Percentiles rank a stretch among this genome's conserved stretches.
Evolutionary conservation across 805 yeast species (phyloP).

Genomic region (Hanseniaspora nectarophila): DNA sequence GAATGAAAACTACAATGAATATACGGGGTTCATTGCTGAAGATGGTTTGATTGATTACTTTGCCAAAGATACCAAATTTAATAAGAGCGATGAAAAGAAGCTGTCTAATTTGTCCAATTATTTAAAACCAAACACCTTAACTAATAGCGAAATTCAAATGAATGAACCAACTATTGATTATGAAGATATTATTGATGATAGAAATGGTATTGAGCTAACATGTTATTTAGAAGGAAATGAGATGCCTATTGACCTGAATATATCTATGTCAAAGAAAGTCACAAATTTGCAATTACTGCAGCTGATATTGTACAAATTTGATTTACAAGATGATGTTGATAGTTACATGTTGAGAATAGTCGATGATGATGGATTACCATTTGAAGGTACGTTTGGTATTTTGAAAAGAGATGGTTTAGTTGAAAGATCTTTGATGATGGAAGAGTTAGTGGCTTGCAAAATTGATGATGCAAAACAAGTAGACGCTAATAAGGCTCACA

Average conservation of each 20-base stretch:
- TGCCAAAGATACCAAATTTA: background rate
- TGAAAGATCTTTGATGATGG: constrained; percentile 56
- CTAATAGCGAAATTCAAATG: constrained; percentile 17
- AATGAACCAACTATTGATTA: constrained; percentile 16
- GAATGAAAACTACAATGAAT: background rate
- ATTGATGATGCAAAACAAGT: constrained; percentile 40
- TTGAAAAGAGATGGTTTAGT: constrained; percentile 57
- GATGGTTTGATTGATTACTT: background rate
- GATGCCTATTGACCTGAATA: background rate
- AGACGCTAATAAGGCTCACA: constrained; percentile 36
- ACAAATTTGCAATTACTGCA: background rate
- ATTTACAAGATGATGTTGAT: background rate
- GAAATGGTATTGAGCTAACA: background rate
- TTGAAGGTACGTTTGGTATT: constrained; percentile 82
- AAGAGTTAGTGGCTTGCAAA: constrained; percentile 62
- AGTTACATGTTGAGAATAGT: constrained; percentile 48
- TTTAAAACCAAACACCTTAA: background rate
- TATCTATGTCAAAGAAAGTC: background rate
- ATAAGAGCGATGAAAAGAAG: background rate
- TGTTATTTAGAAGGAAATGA: constrained; percentile 7
- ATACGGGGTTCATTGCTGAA: background rate
- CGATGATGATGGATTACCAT: constrained; percentile 89
- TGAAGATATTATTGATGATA: background rate
- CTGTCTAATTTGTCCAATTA: background rate
- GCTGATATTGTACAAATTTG: background rate